phyloP scores from a whole-genome alignment of 768 basidiomycete genomes.

The Asterophora lycoperdoides region DNA sequence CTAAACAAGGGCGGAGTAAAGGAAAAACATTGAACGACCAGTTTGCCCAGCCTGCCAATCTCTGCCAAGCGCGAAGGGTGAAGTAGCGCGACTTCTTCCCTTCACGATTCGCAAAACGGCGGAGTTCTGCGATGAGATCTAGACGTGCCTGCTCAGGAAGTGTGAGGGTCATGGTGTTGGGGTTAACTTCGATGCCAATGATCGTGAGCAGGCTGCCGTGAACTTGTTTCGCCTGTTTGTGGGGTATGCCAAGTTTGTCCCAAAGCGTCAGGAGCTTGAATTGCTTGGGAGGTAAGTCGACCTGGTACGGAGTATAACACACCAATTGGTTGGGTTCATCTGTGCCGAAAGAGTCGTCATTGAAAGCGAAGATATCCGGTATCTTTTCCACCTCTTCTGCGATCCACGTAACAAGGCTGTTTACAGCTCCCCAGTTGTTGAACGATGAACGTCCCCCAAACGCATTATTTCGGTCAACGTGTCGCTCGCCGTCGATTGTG shows the following conservation, averaged over 20 bases:
- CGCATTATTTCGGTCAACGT: slow-evolving; percentile 22
- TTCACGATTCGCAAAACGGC: neutral
- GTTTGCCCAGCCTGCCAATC: slow-evolving; percentile 34
- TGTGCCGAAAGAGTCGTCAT: slow-evolving; percentile 29
- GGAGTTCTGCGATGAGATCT: slow-evolving; percentile 3
- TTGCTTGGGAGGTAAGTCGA: slow-evolving; percentile 26
- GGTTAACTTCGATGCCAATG: slow-evolving; percentile 36
- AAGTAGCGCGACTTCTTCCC: neutral
- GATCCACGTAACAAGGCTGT: slow-evolving; percentile 34
- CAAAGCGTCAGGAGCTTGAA: slow-evolving; percentile 30
- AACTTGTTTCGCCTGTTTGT: slow-evolving; percentile 36
- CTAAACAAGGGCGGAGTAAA: slow-evolving; percentile 28
- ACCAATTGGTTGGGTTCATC: slow-evolving; percentile 16
- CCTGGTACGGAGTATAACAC: slow-evolving; percentile 28
- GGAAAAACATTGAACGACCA: slow-evolving; percentile 40
- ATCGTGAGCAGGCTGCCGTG: slow-evolving; percentile 27
- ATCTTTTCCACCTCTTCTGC: slow-evolving; percentile 19
- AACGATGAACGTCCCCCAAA: slow-evolving; percentile 23
- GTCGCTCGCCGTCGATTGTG: slow-evolving; percentile 13
- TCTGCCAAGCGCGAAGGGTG: slow-evolving; percentile 15
- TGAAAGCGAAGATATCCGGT: slow-evolving; percentile 23
- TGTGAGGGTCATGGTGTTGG: slow-evolving; percentile 26
- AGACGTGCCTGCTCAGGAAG: slow-evolving; percentile 12
- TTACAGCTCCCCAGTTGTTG: slow-evolving; percentile 27
- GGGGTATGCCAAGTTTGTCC: slow-evolving; percentile 37